These are phyloP conservation scores for Epipyxis sp. DNA, from an alignment of 108 stramenopile species.

Conservation along the genomic window DNA sequence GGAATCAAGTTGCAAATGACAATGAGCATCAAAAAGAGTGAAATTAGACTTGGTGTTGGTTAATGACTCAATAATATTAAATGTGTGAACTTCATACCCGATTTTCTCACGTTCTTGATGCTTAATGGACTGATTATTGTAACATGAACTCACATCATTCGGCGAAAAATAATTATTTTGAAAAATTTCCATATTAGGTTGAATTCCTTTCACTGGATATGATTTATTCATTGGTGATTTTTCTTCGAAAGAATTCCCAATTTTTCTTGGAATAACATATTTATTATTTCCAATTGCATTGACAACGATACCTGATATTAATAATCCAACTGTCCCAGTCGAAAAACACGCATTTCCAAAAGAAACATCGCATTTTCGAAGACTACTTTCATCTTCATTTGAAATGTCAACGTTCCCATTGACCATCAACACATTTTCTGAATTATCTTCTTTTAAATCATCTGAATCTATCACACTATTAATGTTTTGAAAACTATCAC, in stretches of 20 bases:
- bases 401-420: background rate
- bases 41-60: background rate
- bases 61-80: background rate
- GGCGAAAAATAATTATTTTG: background rate
- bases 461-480: too few species aligned
- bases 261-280: background rate
- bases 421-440: background rate
- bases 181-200: background rate
- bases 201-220: background rate
- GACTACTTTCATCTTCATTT: background rate
- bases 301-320: background rate
- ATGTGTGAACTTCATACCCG: too few species aligned
- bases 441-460: too few species aligned
- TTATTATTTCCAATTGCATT: background rate
- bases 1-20: constrained; percentile 15
- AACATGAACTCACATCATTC: too few species aligned
- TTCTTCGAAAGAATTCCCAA: too few species aligned
- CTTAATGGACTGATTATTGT: too few species aligned
- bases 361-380: background rate
- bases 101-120: too few species aligned
- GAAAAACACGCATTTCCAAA: background rate
- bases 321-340: background rate
- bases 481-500: too few species aligned
- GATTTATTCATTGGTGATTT: too few species aligned
- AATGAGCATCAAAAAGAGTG: constrained; percentile 20